A percentile compares a stretch with the other conserved stretches of the same genome.
Conservation (phyloP, 148 eudicot genomes). For the Chenopodium berlandieri region DNA sequence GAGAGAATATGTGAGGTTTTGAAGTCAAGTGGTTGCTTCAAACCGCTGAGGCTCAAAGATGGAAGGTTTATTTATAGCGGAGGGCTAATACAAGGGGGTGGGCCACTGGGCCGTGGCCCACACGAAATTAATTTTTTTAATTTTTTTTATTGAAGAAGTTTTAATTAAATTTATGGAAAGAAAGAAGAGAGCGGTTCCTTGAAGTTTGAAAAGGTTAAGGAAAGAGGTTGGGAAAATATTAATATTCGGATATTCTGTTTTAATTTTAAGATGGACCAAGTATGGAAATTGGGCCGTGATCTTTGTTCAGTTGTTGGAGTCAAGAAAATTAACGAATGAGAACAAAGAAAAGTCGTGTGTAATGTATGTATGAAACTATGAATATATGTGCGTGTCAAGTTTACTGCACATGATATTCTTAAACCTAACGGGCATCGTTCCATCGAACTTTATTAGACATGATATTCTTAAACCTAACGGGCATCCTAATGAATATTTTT, state of each 20-base stretch:
- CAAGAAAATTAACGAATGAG: background rate
- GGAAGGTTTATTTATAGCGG: constrained; percentile 23
- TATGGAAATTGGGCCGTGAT: background rate
- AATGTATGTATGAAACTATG: background rate
- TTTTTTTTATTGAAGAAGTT: background rate
- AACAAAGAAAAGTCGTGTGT: background rate
- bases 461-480: too few relatives aligned
- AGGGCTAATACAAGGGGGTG: background rate
- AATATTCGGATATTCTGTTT: constrained; percentile 9
- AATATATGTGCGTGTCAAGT: too few relatives aligned
- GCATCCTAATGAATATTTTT: too few relatives aligned
- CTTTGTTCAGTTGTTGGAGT: background rate
- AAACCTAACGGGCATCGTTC: too few relatives aligned
- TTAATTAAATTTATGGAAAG: background rate
- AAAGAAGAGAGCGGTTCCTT: background rate
- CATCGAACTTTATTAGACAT: too few relatives aligned
- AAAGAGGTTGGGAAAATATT: background rate
- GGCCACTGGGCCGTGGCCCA: constrained; percentile 8
- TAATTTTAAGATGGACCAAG: background rate
- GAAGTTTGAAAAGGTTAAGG: background rate
- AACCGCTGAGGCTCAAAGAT: constrained; percentile 17
- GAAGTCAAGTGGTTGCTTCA: constrained; percentile 26
- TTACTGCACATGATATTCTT: too few relatives aligned
- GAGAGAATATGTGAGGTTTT: constrained; percentile 1
- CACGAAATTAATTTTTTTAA: background rate